These are phyloP conservation scores for Aristolochia fimbriata DNA, from an alignment of 164 flowering plant species.

Conservation along the genomic window DNA sequence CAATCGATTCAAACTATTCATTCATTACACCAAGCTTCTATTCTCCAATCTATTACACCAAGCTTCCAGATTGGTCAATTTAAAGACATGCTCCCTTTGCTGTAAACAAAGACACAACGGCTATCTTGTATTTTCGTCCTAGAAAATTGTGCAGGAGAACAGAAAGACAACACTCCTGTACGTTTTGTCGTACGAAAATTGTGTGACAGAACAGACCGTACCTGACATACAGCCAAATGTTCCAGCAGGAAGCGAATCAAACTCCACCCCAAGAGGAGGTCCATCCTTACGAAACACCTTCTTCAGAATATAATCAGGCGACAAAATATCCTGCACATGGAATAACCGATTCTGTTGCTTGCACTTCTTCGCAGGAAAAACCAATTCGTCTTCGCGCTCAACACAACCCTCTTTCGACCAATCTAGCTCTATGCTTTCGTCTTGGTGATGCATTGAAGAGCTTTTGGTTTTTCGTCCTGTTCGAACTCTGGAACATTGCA, in stretches of 20 bases:
- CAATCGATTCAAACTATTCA: too few species aligned
- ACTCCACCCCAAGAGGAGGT: slow-evolving; percentile 72
- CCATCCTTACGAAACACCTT: slow-evolving; percentile 81
- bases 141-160: too few species aligned
- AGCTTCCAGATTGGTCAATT: too few species aligned
- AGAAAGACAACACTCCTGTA: neutral
- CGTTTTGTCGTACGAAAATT: too few species aligned
- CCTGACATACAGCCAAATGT: slow-evolving; percentile 26
- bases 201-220: slow-evolving; percentile 4
- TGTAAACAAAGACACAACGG: neutral
- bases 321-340: slow-evolving; percentile 36
- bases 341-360: slow-evolving; percentile 13
- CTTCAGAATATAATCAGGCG: slow-evolving; percentile 43
- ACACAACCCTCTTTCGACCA: neutral
- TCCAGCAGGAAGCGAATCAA: slow-evolving; percentile 51
- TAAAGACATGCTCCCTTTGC: neutral
- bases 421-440: neutral
- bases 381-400: slow-evolving; percentile 2
- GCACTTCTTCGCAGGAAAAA: slow-evolving; percentile 1
- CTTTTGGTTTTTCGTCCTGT: slow-evolving; percentile 4
- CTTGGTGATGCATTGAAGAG: slow-evolving; percentile 9
- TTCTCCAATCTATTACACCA: too few species aligned
- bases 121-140: neutral
- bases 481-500: slow-evolving; percentile 1
- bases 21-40: too few species aligned